These are phyloP conservation scores for Megacollybia marginata DNA, from an alignment of 768 basidiomycete species.

Conservation along the genomic window DNA sequence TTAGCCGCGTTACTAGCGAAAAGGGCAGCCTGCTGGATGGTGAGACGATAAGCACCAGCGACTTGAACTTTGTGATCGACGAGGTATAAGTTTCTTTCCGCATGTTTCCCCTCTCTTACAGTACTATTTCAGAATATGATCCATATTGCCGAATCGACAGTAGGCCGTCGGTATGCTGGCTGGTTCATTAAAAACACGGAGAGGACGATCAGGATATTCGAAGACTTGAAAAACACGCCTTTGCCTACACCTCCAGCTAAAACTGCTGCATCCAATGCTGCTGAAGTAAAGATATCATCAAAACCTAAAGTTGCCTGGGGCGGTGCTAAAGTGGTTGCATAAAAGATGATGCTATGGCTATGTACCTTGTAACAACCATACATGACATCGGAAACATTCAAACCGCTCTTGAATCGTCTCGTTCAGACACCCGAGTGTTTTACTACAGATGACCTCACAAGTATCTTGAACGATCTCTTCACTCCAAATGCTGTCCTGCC, in stretches of 20 bases:
- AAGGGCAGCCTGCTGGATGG: constrained; percentile 69
- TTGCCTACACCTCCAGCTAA: constrained; percentile 27
- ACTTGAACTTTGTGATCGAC: constrained; percentile 92
- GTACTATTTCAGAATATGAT: constrained; percentile 73
- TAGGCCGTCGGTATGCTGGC: constrained; percentile 88
- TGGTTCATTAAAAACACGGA: constrained; percentile 98
- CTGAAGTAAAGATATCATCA: constrained; percentile 15
- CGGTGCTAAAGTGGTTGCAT: constrained; percentile 27
- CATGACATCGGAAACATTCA: constrained; percentile 49
- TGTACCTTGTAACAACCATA: no score
- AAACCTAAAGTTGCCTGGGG: constrained; percentile 56
- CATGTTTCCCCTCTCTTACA: background rate
- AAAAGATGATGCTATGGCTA: background rate
- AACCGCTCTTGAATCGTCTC: constrained; percentile 67
- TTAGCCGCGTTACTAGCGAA: constrained; percentile 56
- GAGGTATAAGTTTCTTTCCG: constrained; percentile 51
- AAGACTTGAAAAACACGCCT: constrained; percentile 57
- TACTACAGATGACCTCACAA: constrained; percentile 63
- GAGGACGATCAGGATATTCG: constrained; percentile 80
- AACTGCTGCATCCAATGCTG: constrained; percentile 9
- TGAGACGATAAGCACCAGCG: constrained; percentile 81
- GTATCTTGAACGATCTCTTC: constrained; percentile 70
- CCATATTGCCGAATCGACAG: constrained; percentile 90
- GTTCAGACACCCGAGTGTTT: constrained; percentile 79
- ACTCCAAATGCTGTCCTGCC: constrained; percentile 56